phyloP scores from a whole-genome alignment of 768 basidiomycete genomes.

The Sutorius australiensis region DNA sequence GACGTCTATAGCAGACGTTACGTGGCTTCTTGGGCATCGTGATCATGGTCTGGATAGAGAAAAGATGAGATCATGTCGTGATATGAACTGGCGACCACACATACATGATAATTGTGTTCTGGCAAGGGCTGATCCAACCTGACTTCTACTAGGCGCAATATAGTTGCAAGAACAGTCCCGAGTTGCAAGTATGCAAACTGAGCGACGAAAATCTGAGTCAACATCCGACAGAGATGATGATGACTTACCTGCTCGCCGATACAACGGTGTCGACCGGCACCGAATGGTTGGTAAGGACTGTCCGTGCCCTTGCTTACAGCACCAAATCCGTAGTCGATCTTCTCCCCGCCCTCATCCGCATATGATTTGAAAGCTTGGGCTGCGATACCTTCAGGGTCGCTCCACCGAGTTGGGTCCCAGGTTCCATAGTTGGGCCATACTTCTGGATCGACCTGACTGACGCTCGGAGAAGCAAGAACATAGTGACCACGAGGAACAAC shows the following conservation, averaged over 20 bases:
- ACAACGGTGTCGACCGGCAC: constrained; percentile 93
- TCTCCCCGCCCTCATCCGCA: constrained; percentile 72
- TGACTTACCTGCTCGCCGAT: constrained; percentile 78
- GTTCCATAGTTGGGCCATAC: constrained; percentile 70
- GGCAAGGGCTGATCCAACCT: constrained; percentile 63
- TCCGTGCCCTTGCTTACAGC: constrained; percentile 95
- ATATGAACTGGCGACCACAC: constrained; percentile 27
- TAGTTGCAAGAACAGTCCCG: constrained; percentile 72
- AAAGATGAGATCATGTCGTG: constrained; percentile 5
- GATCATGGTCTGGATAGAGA: constrained; percentile 76
- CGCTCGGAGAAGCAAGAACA: constrained; percentile 83
- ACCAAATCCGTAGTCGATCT: constrained; percentile 96
- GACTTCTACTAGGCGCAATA: constrained; percentile 76
- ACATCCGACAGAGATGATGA: neutral
- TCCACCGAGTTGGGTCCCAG: constrained; percentile 87
- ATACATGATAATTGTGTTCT: constrained; percentile 83
- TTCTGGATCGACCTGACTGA: constrained; percentile 80
- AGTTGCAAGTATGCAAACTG: constrained; percentile 95
- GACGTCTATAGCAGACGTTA: constrained; percentile 62
- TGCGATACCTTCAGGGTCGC: constrained; percentile 77
- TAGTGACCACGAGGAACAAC: constrained; percentile 88
- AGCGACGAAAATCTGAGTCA: constrained; percentile 1
- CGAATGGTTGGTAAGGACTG: constrained; percentile 95
- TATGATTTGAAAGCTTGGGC: constrained; percentile 75
- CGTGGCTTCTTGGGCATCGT: constrained; percentile 77